A percentile compares a stretch with the other conserved stretches of the same genome.
These are phyloP conservation scores for Nannochloris sp. DNA, from an alignment of 139 green algal genomes.

Conservation along the genomic window DNA sequence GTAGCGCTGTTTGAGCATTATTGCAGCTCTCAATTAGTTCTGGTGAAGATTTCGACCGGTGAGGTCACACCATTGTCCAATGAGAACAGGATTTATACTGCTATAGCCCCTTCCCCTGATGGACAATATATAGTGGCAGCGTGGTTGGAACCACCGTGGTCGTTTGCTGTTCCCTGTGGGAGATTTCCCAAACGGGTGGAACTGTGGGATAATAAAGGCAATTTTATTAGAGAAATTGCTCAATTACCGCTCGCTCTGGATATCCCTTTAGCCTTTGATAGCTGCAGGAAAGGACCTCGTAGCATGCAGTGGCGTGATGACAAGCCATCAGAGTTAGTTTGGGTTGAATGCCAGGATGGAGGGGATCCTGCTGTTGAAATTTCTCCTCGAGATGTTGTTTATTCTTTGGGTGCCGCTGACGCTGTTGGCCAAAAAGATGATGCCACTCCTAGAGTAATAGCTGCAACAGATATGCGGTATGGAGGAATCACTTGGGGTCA, in stretches of 20 bases:
- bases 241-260: constrained; percentile 87
- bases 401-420: constrained; percentile 45
- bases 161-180: constrained; percentile 77
- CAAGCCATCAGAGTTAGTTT: constrained; percentile 65
- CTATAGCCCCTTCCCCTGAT: constrained; percentile 74
- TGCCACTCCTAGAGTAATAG: constrained; percentile 16
- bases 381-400: constrained; percentile 90
- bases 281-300: constrained; percentile 63
- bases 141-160: constrained; percentile 87
- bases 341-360: constrained; percentile 83
- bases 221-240: constrained; percentile 64
- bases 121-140: constrained; percentile 72
- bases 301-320: constrained; percentile 83
- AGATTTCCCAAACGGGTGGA: constrained; percentile 83
- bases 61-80: constrained; percentile 35
- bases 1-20: constrained; percentile 88
- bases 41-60: constrained; percentile 41
- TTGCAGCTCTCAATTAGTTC: constrained; percentile 57
- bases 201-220: constrained; percentile 54
- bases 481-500: constrained; percentile 79
- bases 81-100: constrained; percentile 66
- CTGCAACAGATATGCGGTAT: constrained; percentile 59
- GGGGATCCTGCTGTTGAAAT: constrained; percentile 81
- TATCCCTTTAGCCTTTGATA: constrained; percentile 93
- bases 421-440: constrained; percentile 1